Percentiles rank a stretch among this genome's conserved stretches.
These are phyloP conservation scores for Butyriboletus loyo DNA, from an alignment of 768 basidiomycete species.

Conservation along the genomic window DNA sequence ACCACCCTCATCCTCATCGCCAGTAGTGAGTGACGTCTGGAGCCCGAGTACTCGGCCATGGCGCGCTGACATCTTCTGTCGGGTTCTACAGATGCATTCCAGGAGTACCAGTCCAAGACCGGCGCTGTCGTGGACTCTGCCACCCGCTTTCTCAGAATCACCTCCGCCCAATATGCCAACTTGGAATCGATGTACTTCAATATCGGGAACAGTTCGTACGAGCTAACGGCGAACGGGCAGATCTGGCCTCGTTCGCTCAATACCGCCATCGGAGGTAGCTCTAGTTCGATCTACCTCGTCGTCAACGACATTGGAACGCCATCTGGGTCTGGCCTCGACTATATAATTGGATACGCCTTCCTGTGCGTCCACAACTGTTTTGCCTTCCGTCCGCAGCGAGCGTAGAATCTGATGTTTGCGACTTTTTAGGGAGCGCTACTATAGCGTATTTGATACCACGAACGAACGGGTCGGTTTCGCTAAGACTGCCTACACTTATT, in stretches of 20 bases:
- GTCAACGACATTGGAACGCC: slow-evolving; percentile 17
- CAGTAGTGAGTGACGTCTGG: slow-evolving; percentile 6
- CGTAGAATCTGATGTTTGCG: background rate
- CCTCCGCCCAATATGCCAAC: slow-evolving; percentile 16
- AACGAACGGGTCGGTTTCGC: slow-evolving; percentile 43
- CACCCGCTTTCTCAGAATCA: slow-evolving; percentile 26
- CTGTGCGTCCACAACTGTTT: slow-evolving; percentile 2
- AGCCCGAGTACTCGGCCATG: background rate
- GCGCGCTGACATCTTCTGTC: background rate
- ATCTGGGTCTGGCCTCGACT: slow-evolving; percentile 16
- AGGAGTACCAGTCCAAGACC: slow-evolving; percentile 18
- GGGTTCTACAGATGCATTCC: slow-evolving; percentile 18
- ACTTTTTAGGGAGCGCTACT: slow-evolving; percentile 37
- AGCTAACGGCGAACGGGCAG: slow-evolving; percentile 27
- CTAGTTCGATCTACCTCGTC: slow-evolving; percentile 28
- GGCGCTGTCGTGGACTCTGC: slow-evolving; percentile 22
- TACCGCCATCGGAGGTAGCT: slow-evolving; percentile 23
- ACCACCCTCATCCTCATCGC: slow-evolving; percentile 28
- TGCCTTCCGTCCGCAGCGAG: background rate
- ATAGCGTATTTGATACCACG: slow-evolving; percentile 40
- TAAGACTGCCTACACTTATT: slow-evolving; percentile 32
- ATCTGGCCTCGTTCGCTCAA: slow-evolving; percentile 37
- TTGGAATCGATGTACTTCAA: slow-evolving; percentile 18
- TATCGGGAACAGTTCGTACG: slow-evolving; percentile 13
- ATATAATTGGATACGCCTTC: slow-evolving; percentile 17